A percentile compares a stretch with the other conserved stretches of the same genome.
Conservation (phyloP, 768 basidiomycete genomes). For the Leccinum boreale region DNA sequence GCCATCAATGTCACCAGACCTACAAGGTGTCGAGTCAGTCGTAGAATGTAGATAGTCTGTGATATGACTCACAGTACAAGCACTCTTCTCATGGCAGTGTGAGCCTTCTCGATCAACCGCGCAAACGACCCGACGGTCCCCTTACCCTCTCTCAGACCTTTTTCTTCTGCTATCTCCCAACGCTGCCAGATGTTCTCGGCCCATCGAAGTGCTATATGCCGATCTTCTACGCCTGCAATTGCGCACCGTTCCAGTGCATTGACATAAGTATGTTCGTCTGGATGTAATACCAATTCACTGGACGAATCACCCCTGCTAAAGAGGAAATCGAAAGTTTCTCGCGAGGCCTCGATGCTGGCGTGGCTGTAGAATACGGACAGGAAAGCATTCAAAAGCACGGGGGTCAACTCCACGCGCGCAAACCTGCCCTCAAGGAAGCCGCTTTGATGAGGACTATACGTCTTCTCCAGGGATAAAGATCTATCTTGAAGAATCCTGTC, state of each 20-base stretch:
- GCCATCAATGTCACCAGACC: conserved; percentile 47
- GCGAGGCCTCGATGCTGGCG: conserved; percentile 45
- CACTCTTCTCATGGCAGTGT: conserved; percentile 65
- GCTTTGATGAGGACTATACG: neutral
- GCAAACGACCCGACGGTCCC: conserved; percentile 23
- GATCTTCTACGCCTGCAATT: conserved; percentile 39
- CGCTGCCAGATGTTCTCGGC: conserved; percentile 63
- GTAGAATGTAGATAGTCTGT: neutral
- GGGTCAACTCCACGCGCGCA: conserved; percentile 49
- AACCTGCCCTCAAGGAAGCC: conserved; percentile 42
- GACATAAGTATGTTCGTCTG: conserved; percentile 56
- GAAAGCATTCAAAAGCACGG: conserved; percentile 76
- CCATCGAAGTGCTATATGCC: conserved; percentile 46
- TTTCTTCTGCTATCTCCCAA: conserved; percentile 53
- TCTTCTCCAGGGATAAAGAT: neutral
- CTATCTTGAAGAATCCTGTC: conserved; percentile 51
- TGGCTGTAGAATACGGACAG: conserved; percentile 72
- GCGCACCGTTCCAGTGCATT: conserved; percentile 70
- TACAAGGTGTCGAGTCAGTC: conserved; percentile 19
- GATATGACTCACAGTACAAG: conserved; percentile 51
- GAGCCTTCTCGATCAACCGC: conserved; percentile 64
- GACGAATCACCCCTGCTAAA: conserved; percentile 37
- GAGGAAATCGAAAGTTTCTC: conserved; percentile 48
- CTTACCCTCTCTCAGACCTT: conserved; percentile 29
- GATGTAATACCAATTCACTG: conserved; percentile 27